These are phyloP conservation scores for Aegilops tauschii DNA, from an alignment of 176 grass and related monocot genomes.

Conservation along the genomic window DNA sequence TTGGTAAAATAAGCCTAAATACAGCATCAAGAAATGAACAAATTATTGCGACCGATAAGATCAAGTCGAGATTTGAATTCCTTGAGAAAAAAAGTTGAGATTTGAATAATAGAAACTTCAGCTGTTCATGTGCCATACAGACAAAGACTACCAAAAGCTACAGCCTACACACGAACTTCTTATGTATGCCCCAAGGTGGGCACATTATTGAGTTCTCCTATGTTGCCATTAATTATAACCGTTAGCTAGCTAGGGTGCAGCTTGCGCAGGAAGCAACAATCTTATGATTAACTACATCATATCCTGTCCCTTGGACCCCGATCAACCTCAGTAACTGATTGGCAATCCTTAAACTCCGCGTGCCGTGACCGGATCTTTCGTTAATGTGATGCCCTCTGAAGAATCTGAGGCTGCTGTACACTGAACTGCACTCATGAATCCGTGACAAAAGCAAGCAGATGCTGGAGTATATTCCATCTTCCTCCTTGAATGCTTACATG, in stretches of 20 bases:
- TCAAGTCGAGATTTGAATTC: background rate
- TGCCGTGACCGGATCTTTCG: background rate
- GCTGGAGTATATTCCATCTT: background rate
- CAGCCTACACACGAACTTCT: background rate
- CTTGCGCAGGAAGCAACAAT: background rate
- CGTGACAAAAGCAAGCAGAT: conserved; percentile 15
- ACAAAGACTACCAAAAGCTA: background rate
- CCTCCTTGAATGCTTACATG: background rate
- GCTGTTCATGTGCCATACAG: background rate
- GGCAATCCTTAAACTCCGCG: background rate
- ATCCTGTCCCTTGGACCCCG: background rate
- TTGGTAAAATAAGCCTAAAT: background rate
- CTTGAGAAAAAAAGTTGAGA: no score
- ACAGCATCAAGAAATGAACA: background rate
- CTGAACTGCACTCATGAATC: background rate
- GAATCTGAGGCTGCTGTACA: background rate
- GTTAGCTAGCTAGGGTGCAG: background rate
- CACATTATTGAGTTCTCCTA: background rate
- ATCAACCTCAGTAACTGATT: background rate
- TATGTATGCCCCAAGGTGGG: background rate
- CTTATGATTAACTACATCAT: background rate
- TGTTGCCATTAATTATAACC: background rate
- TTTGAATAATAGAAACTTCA: background rate
- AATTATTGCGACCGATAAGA: background rate
- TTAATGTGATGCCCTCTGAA: background rate